A percentile compares a stretch with the other conserved stretches of the same genome.
These are phyloP conservation scores for Effrenium voratum DNA, from an alignment of 73 alveolate genomes.

Conservation along the genomic window DNA sequence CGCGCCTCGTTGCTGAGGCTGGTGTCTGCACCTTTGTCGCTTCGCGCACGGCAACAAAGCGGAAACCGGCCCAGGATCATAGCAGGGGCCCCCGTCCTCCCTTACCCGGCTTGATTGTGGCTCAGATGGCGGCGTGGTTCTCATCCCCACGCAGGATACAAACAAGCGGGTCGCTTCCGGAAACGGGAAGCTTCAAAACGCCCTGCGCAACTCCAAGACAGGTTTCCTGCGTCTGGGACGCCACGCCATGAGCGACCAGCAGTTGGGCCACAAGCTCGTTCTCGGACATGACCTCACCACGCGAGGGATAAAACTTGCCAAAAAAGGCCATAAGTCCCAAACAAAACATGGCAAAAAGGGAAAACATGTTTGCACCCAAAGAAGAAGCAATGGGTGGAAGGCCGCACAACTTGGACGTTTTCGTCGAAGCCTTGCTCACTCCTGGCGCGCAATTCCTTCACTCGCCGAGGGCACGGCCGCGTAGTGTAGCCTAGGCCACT, in stretches of 20 bases:
- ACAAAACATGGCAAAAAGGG: too few relatives aligned
- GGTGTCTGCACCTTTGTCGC: conserved; percentile 28
- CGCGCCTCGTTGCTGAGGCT: conserved; percentile 42
- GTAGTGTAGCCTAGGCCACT: conserved; percentile 38
- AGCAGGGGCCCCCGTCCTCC: not conserved
- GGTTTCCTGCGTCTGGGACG: too few relatives aligned
- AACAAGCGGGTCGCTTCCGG: too few relatives aligned
- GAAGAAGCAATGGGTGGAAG: not conserved
- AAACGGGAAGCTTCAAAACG: too few relatives aligned
- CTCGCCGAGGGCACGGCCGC: conserved; percentile 1
- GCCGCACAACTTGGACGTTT: not conserved
- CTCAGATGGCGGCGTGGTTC: too few relatives aligned
- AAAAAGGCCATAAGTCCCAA: too few relatives aligned
- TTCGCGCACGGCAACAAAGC: not conserved
- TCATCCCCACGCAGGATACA: too few relatives aligned
- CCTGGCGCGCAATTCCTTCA: not conserved
- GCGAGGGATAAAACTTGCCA: too few relatives aligned
- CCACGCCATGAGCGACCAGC: conserved; percentile 39
- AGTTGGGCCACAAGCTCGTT: conserved; percentile 62
- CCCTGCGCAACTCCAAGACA: too few relatives aligned
- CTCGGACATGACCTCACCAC: conserved; percentile 71
- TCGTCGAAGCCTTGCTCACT: not conserved
- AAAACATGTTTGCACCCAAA: not conserved
- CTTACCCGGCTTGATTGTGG: too few relatives aligned
- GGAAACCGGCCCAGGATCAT: not conserved